Evolutionary conservation across 768 basidiomycete genomes (phyloP), one percentile per base, ranked within the genome.

Genomic region (Lactarius psammicola): DNA sequence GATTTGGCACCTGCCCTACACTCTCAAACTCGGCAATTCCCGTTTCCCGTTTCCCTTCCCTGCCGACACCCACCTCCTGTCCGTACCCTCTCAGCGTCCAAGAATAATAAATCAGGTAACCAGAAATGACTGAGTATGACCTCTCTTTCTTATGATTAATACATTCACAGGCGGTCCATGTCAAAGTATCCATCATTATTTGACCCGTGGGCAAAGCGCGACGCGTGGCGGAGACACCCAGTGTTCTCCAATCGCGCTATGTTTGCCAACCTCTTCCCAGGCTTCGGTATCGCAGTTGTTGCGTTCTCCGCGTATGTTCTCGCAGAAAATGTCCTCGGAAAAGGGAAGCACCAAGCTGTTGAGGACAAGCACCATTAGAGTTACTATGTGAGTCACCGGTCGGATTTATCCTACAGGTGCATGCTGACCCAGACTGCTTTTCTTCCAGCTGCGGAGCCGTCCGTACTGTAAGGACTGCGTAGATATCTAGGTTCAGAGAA

Each of bases 191-290:
- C 87, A n/a, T 79, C 91, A 61, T 95, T 88, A 74, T 88, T 93
- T 76, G 95, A 97, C 75, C 94, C 94, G 59, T 97, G 95, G 95
- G 92, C 92, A 26, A 94, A 90, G 78, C 80, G 87, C 67, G 94
- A 97, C 71, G 92, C 93, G 44, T 97, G 94, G 94, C 84, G 95
- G 72, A 94, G 88, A 75, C 87, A 86, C 72, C 87, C 90, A n/a
- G 85, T 95, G 62, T 97, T 97, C 80, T 84, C 87, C 67, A 90
- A 88, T 70, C 86, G 88, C 49, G 83, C 85, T 71, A 95, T 95
- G 92, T 88, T 98, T 80, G 81, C 88, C 72, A 94, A 85, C 80
- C 75, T 96, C 69, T 95, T 98, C 77, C 96, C 96, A 38, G 96
- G 96, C 44, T 91, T 98, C 73, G 95, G 95, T 56, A 93, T 94